Evolutionary conservation across 495 filamentous ascomycete species (phyloP).

Genomic region (Melanomma pulvis-pyrius): DNA sequence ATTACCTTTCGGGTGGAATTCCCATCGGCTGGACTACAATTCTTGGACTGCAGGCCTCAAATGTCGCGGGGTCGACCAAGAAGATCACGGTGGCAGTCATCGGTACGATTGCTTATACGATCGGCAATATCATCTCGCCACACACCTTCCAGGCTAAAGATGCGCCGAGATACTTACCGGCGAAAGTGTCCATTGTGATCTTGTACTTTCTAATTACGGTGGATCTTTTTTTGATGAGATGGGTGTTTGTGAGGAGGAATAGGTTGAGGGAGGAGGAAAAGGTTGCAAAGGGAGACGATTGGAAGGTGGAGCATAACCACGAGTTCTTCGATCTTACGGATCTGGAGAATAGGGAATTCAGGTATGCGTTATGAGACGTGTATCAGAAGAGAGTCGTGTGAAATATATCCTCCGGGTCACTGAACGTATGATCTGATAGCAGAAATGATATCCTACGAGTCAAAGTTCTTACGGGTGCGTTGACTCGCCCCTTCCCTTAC

Average conservation of each 20-base stretch:
- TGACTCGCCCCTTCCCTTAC: no score
- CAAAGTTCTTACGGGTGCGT: no score
- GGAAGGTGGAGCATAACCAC: no score
- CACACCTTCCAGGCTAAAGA: not conserved
- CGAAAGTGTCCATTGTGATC: not conserved
- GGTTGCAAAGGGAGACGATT: no score
- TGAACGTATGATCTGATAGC: no score
- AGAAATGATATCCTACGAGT: no score
- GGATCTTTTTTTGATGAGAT: not conserved
- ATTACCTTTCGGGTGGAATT: not conserved
- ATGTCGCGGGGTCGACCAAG: not conserved
- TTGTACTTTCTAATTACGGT: conserved; percentile 3
- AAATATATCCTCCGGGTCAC: no score
- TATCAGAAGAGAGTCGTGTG: no score
- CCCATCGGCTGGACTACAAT: not conserved
- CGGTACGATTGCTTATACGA: not conserved
- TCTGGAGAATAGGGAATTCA: no score
- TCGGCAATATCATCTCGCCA: not conserved
- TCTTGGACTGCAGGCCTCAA: not conserved
- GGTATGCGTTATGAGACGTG: no score
- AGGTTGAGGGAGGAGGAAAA: not conserved
- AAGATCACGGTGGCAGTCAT: not conserved
- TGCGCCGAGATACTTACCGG: not conserved
- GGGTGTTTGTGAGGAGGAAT: not conserved
- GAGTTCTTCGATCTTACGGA: no score